Evolutionary conservation across 768 basidiomycete genomes (phyloP), one percentile per base, ranked within the genome.

Genomic region (Boletus tylopilopsis): DNA sequence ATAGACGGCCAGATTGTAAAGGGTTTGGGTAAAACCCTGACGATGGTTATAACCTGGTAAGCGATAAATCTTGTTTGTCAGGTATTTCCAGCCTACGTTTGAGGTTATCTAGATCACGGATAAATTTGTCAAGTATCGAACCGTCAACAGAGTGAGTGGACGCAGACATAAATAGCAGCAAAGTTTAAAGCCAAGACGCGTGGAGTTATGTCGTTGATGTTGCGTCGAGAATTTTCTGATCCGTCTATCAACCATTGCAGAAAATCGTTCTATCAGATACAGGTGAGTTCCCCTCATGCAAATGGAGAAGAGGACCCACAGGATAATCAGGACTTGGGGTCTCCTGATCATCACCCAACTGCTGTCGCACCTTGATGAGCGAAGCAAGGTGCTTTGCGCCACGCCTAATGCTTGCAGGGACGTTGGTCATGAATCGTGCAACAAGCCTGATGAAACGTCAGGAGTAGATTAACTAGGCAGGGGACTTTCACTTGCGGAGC

Each of bases 181-280:
- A 58, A 58, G 45, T 61, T 64, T 30, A 53, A 18, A 7, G 23
- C 42, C 22, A 64, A 35, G 0, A 64, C 15, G 18, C 56, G 53
- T 5, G 16, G 22, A 1, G 49, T 34, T 57, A 73, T 42, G 61
- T 70, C 18, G 18, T 48, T 39, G 5, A 45, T 15, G 5, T 57
- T 21, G 25, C 47, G n/a, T 23, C 63, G 48, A 27, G 53, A 22
- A 29, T 50, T 49, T 2, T 51, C 30, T 1, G 63, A 61, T 8
- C 55, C 62, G 8, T 66, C 62, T 24, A 71, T 56, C 9, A 70
- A 22, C 69, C 71, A 73, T 4, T 54, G 50, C 11, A 73, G 45
- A 38, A 71, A 36, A 47, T 73, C 70, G 22, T 62, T 61, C 71
- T 71, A 43, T 2, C 4, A 23, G 6, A 9, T 12, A 22, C 49